Percentiles rank a stretch among this genome's conserved stretches.
These are phyloP conservation scores for Phytophthora citricola DNA, from an alignment of 352 stramenopile species.

Conservation along the genomic window DNA sequence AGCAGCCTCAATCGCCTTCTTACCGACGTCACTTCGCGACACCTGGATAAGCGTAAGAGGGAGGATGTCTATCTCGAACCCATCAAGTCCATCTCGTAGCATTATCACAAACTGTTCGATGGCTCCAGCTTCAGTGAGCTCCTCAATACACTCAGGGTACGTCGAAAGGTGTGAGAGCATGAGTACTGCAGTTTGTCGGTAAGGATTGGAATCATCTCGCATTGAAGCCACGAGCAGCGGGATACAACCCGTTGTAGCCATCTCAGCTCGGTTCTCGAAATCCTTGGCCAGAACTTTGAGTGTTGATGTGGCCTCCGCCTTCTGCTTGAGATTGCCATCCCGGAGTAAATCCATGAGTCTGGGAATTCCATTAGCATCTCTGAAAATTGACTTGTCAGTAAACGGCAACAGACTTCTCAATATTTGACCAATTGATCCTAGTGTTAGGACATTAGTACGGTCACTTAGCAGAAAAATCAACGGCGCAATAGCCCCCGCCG, in stretches of 20 bases:
- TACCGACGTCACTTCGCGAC: background rate
- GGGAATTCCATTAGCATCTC: background rate
- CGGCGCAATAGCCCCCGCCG: background rate
- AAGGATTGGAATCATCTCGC: background rate
- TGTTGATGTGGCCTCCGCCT: constrained; percentile 5
- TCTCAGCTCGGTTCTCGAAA: constrained; percentile 1
- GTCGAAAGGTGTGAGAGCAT: background rate
- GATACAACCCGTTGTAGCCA: constrained; percentile 5
- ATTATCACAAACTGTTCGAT: constrained; percentile 1
- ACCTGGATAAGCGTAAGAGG: background rate
- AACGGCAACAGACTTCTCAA: background rate
- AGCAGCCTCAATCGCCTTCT: background rate
- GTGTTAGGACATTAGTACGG: background rate
- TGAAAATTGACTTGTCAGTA: background rate
- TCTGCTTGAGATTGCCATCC: constrained; percentile 5
- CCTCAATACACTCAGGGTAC: background rate
- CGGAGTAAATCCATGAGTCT: background rate
- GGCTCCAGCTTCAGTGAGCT: background rate
- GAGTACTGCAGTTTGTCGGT: background rate
- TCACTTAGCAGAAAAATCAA: background rate
- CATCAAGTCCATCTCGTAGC: background rate
- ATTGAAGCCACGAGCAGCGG: background rate
- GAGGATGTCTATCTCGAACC: background rate
- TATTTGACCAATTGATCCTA: background rate
- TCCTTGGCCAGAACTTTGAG: constrained; percentile 1